Evolutionary conservation across 2,329 filamentous ascomycete species (phyloP), one percentile per base, ranked within the genome.

Genomic region (Penicillium crustosum): DNA sequence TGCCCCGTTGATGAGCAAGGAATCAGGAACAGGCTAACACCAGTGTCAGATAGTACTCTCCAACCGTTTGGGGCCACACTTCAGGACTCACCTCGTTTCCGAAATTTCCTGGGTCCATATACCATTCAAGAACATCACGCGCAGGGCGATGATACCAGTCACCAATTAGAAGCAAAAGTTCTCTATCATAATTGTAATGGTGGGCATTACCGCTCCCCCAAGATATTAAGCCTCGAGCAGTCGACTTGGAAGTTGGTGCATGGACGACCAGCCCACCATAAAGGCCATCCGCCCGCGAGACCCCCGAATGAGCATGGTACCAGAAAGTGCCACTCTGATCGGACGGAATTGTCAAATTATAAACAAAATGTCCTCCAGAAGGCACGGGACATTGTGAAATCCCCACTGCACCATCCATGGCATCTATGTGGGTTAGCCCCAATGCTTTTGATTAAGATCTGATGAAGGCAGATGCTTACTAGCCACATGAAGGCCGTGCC

Each of bases 341-440:
- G 9, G 61, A 44, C 2, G 73, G 67, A 35, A 76, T 73, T 8
- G 71, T 76, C 66, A 81, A 68, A 31, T 75, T 70, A 57, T 79
- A 79, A 42, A 70, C 67, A 59, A 77, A 78, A n/a, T 64, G 66
- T 9, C 77, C 74, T 4, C 88, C 89, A 0, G 88, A 82, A 0
- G 80, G 6, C 55, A 92, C 87, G 2, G 81, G 71, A 62, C 87
- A 91, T 69, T 93, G 89, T 1, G 87, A 84, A 27, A 89, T 84
- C 47, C 82, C 81, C 0, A 77, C 75, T 0, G 87, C 84, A 0
- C 90, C 90, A 71, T 93, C 90, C 86, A 91, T 90, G 29, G 60
- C 55, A 59, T 70, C 68, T 69, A 57, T 13, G 9, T 9, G 13
- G 1, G 19, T 65, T 45, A 64, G 58, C 31, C n/a, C 48, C 15